phyloP scores from a whole-genome alignment of 495 filamentous ascomycete species.

The Tuber indicum region DNA sequence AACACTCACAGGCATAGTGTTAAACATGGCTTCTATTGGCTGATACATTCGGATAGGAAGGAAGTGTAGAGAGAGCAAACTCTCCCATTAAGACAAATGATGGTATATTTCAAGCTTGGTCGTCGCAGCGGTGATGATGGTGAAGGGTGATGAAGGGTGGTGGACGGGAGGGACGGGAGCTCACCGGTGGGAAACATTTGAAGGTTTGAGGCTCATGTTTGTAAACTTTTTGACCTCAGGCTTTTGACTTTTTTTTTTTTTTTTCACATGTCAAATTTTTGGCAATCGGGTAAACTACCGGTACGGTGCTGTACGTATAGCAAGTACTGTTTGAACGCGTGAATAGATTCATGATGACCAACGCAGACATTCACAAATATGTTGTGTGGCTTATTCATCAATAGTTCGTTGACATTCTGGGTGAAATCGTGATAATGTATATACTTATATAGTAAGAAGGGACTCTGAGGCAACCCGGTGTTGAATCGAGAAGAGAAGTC shows the following conservation, averaged over 20 bases:
- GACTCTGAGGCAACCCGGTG: too few relatives aligned
- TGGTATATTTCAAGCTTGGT: background rate
- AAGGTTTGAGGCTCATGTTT: background rate
- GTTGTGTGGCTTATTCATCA: background rate
- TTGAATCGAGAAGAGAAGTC: too few relatives aligned
- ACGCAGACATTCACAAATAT: background rate
- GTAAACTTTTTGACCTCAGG: background rate
- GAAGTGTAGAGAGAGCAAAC: background rate
- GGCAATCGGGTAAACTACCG: background rate
- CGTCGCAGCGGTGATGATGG: background rate
- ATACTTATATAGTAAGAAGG: too few relatives aligned
- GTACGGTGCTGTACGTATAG: background rate
- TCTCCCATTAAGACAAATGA: background rate
- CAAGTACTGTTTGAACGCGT: background rate
- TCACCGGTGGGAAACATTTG: background rate
- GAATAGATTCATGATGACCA: background rate
- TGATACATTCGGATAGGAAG: slow-evolving; percentile 7
- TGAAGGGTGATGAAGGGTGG: background rate
- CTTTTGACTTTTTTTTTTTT: background rate
- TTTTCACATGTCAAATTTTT: background rate
- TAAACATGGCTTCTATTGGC: slow-evolving; percentile 8
- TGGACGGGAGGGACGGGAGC: background rate
- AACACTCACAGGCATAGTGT: slow-evolving; percentile 20
- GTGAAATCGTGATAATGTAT: background rate
- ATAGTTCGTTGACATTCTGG: background rate